Base-by-base conservation (phyloP, 345 rosid genomes). In the Raphanus sativus region DNA sequence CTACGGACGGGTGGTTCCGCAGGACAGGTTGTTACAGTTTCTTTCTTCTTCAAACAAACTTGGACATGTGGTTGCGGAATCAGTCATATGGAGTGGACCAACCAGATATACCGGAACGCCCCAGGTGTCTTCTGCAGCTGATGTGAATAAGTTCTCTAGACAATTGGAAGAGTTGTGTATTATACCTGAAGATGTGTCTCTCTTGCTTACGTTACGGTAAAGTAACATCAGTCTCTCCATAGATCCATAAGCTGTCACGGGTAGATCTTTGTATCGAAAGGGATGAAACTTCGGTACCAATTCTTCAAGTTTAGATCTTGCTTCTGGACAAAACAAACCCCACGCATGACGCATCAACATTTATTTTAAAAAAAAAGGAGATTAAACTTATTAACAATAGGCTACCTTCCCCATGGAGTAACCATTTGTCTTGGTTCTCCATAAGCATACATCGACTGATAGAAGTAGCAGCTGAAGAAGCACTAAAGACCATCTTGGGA, bases 401-500 rank as follows among this genome's bases (percentile, higher is more conserved):
- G 25, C 3, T 62, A 62, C 90, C 89, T 75, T 70, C 80, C 1
- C 67, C 40, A 29, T 86, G 83, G 54, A 84, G 48, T 25, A 12
- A 7, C 17, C 85, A 34, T 78, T 65, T 30, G 29, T 38, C 69
- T 42, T 63, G 70, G 24, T 77, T 74, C 3, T 50, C 73, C 32
- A 33, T 62, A 61, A 80, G 72, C 5, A 65, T 71, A 40, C 36
- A 36, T 16, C 78, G 80, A 30, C 84, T 38, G 24, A 78, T 17
- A n/a, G 71, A 55, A 5, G 82, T 75, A 24, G 85, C 74, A 6
- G 81, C 86, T 26, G 61, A 67, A 61, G 16, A 65, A 13, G 88
- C 74, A 50, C 77, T 76, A 16, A 87, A 60, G n/a, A 81, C 15
- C 10, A 88, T 69, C 61, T 88, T 83, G 0, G 88, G 87, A 15